phyloP scores from a whole-genome alignment of 495 filamentous ascomycete species.

The Aspergillus leporis region DNA sequence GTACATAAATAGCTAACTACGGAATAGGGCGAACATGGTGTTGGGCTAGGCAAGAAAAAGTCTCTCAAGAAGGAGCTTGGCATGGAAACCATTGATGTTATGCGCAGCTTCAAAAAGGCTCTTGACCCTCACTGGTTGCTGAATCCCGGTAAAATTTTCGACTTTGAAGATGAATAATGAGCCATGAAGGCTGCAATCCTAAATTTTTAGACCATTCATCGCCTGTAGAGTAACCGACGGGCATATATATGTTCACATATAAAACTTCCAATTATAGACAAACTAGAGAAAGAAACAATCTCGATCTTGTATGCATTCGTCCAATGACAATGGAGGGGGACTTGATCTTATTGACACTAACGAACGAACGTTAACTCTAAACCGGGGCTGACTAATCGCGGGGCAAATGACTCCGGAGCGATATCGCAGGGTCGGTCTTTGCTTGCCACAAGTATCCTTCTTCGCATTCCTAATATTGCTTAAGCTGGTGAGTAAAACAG shows the following conservation, averaged over 20 bases:
- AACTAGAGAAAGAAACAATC: too few species aligned
- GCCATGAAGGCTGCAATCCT: background rate
- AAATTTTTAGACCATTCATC: background rate
- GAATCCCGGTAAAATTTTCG: conserved; percentile 91
- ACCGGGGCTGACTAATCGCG: conserved; percentile 42
- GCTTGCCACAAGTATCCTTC: conserved; percentile 28
- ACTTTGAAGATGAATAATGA: conserved; percentile 32
- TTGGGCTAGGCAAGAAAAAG: conserved; percentile 87
- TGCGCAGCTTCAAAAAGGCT: conserved; percentile 81
- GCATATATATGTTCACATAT: too few species aligned
- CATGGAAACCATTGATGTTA: conserved; percentile 73
- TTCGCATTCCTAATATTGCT: conserved; percentile 16
- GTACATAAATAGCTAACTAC: conserved; percentile 15
- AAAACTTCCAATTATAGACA: too few species aligned
- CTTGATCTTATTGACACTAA: conserved; percentile 9
- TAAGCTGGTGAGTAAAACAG: conserved; percentile 24
- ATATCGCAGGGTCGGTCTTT: conserved; percentile 34
- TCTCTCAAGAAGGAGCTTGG: conserved; percentile 82
- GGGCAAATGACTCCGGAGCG: conserved; percentile 36
- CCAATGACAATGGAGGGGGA: background rate
- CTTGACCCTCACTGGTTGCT: conserved; percentile 88
- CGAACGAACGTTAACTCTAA: too few species aligned
- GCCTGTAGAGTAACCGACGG: too few species aligned
- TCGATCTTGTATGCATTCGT: too few species aligned
- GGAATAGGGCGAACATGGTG: conserved; percentile 74